phyloP scores from a whole-genome alignment of 768 basidiomycete species.

The Gloeostereum incarnatum region DNA sequence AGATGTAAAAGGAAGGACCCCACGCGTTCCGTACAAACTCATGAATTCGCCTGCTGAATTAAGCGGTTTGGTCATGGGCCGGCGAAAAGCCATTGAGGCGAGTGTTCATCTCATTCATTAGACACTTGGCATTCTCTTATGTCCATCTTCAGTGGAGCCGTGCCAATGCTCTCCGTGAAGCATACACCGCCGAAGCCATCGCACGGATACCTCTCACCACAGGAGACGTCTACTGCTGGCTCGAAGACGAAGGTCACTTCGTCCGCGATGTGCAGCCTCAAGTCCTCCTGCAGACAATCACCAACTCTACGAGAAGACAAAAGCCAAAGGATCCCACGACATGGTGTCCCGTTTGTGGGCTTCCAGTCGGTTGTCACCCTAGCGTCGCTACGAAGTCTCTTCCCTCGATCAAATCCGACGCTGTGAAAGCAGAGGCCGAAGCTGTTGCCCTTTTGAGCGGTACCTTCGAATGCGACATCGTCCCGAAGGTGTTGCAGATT shows the following conservation, averaged over 20 bases:
- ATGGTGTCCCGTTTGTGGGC: background rate
- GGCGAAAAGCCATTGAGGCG: slow-evolving; percentile 20
- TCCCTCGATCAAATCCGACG: too few relatives aligned
- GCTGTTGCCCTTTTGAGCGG: background rate
- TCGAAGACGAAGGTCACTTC: slow-evolving; percentile 30
- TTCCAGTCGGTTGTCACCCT: background rate
- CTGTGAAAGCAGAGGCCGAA: background rate
- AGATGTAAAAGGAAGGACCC: background rate
- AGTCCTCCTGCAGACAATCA: too few relatives aligned
- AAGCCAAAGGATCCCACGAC: slow-evolving; percentile 6
- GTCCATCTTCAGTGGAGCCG: slow-evolving; percentile 33
- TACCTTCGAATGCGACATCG: background rate
- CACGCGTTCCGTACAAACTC: slow-evolving; percentile 29
- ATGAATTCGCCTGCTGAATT: slow-evolving; percentile 24
- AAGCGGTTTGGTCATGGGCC: slow-evolving; percentile 26
- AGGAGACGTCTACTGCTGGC: slow-evolving; percentile 38
- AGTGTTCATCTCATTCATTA: background rate
- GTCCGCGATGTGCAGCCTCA: slow-evolving; percentile 9
- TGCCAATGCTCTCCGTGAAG: slow-evolving; percentile 32
- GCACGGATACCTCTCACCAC: slow-evolving; percentile 19
- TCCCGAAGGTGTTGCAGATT: too few relatives aligned
- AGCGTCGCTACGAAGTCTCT: background rate
- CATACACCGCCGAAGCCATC: slow-evolving; percentile 20
- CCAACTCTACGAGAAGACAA: slow-evolving; percentile 9
- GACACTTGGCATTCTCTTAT: slow-evolving; percentile 1